These are phyloP conservation scores for Colletotrichum scovillei DNA, from an alignment of 2,329 filamentous ascomycete genomes.

Conservation along the genomic window DNA sequence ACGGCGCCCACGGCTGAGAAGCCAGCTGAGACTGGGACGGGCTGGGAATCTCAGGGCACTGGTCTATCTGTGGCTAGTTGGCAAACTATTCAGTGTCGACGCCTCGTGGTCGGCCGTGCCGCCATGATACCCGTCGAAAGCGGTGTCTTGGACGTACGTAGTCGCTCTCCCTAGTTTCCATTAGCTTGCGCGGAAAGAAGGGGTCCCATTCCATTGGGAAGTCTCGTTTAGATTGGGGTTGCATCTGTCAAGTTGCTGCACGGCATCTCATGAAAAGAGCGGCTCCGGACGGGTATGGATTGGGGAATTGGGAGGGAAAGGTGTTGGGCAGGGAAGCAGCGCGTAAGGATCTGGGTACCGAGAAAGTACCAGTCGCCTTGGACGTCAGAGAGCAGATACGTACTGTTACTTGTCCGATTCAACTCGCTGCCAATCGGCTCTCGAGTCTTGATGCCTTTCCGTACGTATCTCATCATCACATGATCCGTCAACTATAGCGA, in stretches of 20 bases:
- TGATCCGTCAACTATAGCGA: not conserved
- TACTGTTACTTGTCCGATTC: not conserved
- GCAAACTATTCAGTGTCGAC: not conserved
- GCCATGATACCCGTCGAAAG: not conserved
- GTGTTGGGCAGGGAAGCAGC: not conserved
- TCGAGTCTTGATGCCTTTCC: not conserved
- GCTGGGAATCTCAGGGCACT: not conserved
- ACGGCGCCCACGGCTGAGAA: not conserved
- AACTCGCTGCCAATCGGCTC: not conserved
- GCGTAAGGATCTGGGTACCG: slow-evolving; percentile 7
- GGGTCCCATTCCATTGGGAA: slow-evolving; percentile 24
- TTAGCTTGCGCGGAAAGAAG: slow-evolving; percentile 25
- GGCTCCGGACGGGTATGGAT: not conserved
- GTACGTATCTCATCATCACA: not conserved
- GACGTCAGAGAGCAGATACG: not conserved
- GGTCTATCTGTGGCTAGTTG: not conserved
- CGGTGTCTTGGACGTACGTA: slow-evolving; percentile 16
- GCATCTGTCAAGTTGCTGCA: slow-evolving; percentile 12
- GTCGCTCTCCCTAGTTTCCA: slow-evolving; percentile 20
- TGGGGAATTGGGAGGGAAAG: not conserved
- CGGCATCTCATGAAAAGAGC: slow-evolving; percentile 14
- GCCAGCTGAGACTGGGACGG: slow-evolving; percentile 19
- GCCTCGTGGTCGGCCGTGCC: slow-evolving; percentile 9
- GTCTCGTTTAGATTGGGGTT: slow-evolving; percentile 34
- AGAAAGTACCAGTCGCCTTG: not conserved